Percentiles rank a stretch among this genome's conserved stretches.
phyloP scores from a whole-genome alignment of 2,329 filamentous ascomycete genomes.

The Colletotrichum kahawae region DNA sequence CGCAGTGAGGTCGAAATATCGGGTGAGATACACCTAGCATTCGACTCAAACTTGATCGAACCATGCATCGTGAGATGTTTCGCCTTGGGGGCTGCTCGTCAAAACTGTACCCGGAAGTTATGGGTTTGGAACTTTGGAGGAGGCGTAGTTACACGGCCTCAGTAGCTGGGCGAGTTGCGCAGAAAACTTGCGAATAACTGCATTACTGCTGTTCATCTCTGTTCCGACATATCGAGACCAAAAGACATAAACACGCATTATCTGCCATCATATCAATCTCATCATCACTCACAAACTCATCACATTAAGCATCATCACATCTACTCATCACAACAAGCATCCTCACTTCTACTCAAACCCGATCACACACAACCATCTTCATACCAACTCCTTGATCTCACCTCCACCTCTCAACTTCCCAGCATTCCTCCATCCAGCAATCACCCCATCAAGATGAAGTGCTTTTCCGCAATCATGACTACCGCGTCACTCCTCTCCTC shows the following conservation, averaged over 20 bases:
- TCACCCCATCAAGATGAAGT: not conserved
- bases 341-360: not conserved
- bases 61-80: not conserved
- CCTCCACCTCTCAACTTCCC: not conserved
- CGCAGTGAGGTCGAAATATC: not conserved
- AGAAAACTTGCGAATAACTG: not conserved
- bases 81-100: not conserved
- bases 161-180: not conserved
- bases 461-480: not conserved
- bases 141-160: not conserved
- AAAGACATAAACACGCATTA: not conserved
- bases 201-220: not conserved
- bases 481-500: not conserved
- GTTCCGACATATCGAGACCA: not conserved
- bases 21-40: not conserved
- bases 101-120: not conserved
- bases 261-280: not conserved
- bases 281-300: not conserved
- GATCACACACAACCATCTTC: not conserved
- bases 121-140: not conserved
- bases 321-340: too few species aligned
- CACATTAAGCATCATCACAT: not conserved
- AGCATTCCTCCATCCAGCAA: too few species aligned
- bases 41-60: not conserved
- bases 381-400: rapidly evolving